Evolutionary conservation across 2,329 filamentous ascomycete genomes (phyloP).

Genomic region (Iodosphaeria phyllophila): DNA sequence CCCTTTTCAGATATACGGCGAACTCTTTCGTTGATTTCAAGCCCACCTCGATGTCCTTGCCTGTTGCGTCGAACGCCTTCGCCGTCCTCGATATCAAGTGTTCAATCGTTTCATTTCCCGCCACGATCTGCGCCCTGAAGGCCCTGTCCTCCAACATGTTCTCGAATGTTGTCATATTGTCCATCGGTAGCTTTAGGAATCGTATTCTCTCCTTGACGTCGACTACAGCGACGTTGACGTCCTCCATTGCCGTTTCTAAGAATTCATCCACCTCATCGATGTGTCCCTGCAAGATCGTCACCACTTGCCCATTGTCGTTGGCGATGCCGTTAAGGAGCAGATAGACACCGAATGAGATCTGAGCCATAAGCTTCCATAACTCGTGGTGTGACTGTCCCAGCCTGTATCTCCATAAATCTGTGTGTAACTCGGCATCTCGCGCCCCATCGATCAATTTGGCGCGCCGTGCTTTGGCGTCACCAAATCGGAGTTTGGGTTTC

Average conservation of each 20-base stretch:
- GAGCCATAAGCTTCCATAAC: slow-evolving; percentile 73
- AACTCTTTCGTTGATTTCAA: slow-evolving; percentile 60
- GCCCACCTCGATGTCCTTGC: slow-evolving; percentile 65
- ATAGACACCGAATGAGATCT: slow-evolving; percentile 88
- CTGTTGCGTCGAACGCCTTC: slow-evolving; percentile 53
- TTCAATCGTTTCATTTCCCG: slow-evolving; percentile 81
- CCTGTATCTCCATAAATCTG: slow-evolving; percentile 57
- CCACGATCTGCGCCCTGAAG: slow-evolving; percentile 67
- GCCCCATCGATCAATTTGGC: slow-evolving; percentile 49
- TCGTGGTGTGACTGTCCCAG: slow-evolving; percentile 68
- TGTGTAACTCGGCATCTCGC: slow-evolving; percentile 52
- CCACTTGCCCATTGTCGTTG: slow-evolving; percentile 74
- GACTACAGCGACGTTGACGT: slow-evolving; percentile 57
- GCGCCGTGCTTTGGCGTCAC: slow-evolving; percentile 42
- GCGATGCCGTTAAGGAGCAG: slow-evolving; percentile 69
- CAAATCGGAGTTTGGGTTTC: slow-evolving; percentile 33
- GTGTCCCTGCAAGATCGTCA: slow-evolving; percentile 75
- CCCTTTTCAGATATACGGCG: slow-evolving; percentile 50
- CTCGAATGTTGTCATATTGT: slow-evolving; percentile 69
- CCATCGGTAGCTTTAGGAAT: slow-evolving; percentile 64
- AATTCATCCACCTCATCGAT: slow-evolving; percentile 91
- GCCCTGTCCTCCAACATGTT: slow-evolving; percentile 69
- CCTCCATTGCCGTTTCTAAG: slow-evolving; percentile 68
- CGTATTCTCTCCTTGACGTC: slow-evolving; percentile 70
- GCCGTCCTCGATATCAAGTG: slow-evolving; percentile 71